Conservation (phyloP, 2,329 filamentous ascomycete species). For the Aphanoascus verrucosus region DNA sequence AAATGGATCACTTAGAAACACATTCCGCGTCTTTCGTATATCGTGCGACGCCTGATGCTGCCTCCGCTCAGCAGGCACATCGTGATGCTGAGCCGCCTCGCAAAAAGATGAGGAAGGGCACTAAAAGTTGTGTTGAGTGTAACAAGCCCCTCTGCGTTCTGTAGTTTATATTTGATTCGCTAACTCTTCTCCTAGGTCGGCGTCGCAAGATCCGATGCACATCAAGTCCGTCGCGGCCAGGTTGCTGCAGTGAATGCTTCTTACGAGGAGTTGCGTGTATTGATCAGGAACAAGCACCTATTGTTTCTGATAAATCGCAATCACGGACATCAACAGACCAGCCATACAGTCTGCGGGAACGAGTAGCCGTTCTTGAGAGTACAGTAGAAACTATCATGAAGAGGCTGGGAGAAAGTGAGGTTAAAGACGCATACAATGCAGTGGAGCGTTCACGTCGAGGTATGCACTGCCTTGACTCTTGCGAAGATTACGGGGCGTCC, state of each 20-base stretch:
- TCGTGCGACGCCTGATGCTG: background rate
- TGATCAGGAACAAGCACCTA: slow-evolving; percentile 30
- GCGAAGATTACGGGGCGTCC: background rate
- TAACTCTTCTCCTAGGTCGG: slow-evolving; percentile 21
- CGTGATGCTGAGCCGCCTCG: slow-evolving; percentile 25
- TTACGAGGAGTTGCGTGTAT: slow-evolving; percentile 30
- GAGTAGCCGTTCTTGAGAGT: slow-evolving; percentile 30
- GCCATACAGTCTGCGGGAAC: slow-evolving; percentile 30
- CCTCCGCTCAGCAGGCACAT: slow-evolving; percentile 17
- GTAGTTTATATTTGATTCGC: background rate
- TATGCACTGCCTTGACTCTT: background rate
- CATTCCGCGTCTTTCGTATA: slow-evolving; percentile 1
- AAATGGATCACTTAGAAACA: slow-evolving; percentile 1
- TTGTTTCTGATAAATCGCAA: slow-evolving; percentile 18
- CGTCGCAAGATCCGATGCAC: slow-evolving; percentile 36
- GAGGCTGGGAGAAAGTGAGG: slow-evolving; percentile 20
- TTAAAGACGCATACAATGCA: background rate
- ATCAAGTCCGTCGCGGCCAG: slow-evolving; percentile 25
- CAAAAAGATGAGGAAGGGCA: slow-evolving; percentile 37
- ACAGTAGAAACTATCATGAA: slow-evolving; percentile 28
- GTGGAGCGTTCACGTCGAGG: background rate
- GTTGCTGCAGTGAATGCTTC: slow-evolving; percentile 34
- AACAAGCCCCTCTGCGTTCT: slow-evolving; percentile 8
- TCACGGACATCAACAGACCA: slow-evolving; percentile 19
- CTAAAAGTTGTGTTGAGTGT: slow-evolving; percentile 36